These are phyloP conservation scores for Colletotrichum gloeosporioides DNA, from an alignment of 2,329 filamentous ascomycete genomes.

Conservation along the genomic window DNA sequence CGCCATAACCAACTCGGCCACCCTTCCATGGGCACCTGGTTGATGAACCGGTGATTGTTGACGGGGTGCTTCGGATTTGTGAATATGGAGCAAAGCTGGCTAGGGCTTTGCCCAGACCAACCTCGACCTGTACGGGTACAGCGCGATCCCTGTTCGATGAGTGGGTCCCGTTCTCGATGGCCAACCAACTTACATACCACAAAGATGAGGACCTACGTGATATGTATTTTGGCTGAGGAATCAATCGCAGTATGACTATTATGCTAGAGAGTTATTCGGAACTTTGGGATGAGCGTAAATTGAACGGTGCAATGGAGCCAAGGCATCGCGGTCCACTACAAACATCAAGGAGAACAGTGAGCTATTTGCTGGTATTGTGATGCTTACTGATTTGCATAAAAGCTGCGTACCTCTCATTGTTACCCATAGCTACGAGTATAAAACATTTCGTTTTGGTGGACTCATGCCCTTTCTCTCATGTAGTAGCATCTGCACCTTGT, in stretches of 20 bases:
- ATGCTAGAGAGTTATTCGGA: no score
- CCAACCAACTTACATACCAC: not conserved
- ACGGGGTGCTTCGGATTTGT: accelerated
- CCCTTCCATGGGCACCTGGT: not conserved
- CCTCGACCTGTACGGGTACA: not conserved
- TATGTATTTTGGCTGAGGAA: no score
- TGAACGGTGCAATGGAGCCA: no score
- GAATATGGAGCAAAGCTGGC: not conserved
- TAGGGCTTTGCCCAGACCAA: not conserved
- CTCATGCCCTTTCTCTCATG: not conserved
- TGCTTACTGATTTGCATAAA: no score
- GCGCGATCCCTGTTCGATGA: not conserved
- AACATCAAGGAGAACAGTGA: no score
- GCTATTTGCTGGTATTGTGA: no score
- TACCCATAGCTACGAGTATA: not conserved
- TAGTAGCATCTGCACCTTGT: not conserved
- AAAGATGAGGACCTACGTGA: no score
- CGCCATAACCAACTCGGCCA: slow-evolving; percentile 2
- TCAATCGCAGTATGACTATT: no score
- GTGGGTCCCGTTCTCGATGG: no score
- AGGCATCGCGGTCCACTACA: no score
- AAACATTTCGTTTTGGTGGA: not conserved
- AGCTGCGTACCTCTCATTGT: not conserved
- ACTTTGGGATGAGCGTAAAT: no score
- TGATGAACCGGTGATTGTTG: not conserved